Evolutionary conservation across 2,329 filamentous ascomycete genomes (phyloP).

Genomic region (Onygenales sp.): DNA sequence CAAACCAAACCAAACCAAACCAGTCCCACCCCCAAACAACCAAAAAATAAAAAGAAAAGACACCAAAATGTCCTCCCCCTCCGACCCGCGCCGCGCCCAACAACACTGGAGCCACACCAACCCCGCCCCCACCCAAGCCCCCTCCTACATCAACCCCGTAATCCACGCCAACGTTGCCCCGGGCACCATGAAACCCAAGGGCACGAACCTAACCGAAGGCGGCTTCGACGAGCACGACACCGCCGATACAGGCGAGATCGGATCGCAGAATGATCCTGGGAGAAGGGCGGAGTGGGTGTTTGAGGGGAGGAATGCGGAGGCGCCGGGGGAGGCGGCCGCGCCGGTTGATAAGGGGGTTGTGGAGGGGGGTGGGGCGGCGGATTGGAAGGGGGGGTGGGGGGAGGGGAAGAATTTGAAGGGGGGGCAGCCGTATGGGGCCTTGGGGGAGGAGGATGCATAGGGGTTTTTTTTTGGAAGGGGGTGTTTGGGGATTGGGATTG

Average conservation of each 20-base stretch:
- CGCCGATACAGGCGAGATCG: slow-evolving; percentile 45
- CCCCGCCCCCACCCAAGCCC: slow-evolving; percentile 22
- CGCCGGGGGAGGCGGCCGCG: slow-evolving; percentile 17
- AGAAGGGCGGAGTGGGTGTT: slow-evolving; percentile 35
- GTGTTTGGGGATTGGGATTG: no score
- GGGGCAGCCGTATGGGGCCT: slow-evolving; percentile 12
- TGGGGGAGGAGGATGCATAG: slow-evolving; percentile 11
- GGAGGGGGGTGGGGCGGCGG: slow-evolving; percentile 16
- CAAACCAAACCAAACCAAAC: background rate
- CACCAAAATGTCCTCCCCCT: slow-evolving; percentile 5
- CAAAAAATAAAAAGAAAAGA: background rate
- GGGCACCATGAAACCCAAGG: slow-evolving; percentile 38
- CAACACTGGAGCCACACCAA: slow-evolving; percentile 19
- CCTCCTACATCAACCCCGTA: slow-evolving; percentile 27
- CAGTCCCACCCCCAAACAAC: background rate
- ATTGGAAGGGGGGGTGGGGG: background rate
- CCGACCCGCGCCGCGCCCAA: slow-evolving; percentile 16
- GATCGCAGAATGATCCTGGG: slow-evolving; percentile 46
- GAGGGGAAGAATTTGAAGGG: slow-evolving; percentile 1
- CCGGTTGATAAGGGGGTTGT: slow-evolving; percentile 4
- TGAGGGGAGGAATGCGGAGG: slow-evolving; percentile 21
- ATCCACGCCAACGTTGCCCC: slow-evolving; percentile 18
- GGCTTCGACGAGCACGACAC: slow-evolving; percentile 38
- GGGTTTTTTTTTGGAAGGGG: background rate
- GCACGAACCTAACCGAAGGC: slow-evolving; percentile 42